Conservation (phyloP, 805 yeast genomes). For the Metschnikowia baotianmanensis region DNA sequence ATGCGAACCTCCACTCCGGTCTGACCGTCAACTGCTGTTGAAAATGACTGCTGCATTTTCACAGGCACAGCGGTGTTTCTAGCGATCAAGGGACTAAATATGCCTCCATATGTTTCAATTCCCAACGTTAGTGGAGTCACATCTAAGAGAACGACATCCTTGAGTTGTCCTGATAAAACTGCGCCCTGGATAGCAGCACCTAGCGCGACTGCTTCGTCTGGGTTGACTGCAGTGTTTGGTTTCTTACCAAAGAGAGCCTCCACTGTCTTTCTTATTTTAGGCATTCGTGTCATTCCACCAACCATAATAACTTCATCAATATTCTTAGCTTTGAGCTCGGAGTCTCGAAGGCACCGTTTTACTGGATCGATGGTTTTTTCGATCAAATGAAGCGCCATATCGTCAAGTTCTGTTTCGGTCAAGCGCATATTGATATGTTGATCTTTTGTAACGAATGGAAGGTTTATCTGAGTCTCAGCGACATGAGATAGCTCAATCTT, state of each 20-base stretch:
- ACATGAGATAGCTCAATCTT: constrained; percentile 75
- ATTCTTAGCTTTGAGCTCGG: constrained; percentile 61
- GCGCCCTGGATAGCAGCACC: constrained; percentile 34
- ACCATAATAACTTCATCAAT: constrained; percentile 75
- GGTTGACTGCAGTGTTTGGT: constrained; percentile 74
- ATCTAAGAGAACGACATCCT: constrained; percentile 27
- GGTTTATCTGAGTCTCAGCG: constrained; percentile 55
- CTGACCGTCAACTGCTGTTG: constrained; percentile 83
- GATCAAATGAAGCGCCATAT: constrained; percentile 62
- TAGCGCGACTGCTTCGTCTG: constrained; percentile 49
- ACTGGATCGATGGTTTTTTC: constrained; percentile 71
- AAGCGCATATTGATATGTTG: constrained; percentile 58
- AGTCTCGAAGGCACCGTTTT: constrained; percentile 70
- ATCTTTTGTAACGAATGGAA: constrained; percentile 66
- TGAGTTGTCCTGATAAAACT: constrained; percentile 26
- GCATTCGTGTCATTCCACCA: constrained; percentile 93
- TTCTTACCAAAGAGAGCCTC: constrained; percentile 55
- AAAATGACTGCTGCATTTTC: constrained; percentile 68
- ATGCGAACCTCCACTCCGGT: constrained; percentile 80
- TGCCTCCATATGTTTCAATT: constrained; percentile 82
- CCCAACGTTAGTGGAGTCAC: constrained; percentile 44
- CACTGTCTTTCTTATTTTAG: constrained; percentile 66
- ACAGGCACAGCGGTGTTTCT: constrained; percentile 78
- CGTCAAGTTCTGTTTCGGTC: constrained; percentile 67
- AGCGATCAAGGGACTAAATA: constrained; percentile 74